Evolutionary conservation across 2,329 filamentous ascomycete genomes (phyloP).

Genomic region (Pseudonectria foliicola): DNA sequence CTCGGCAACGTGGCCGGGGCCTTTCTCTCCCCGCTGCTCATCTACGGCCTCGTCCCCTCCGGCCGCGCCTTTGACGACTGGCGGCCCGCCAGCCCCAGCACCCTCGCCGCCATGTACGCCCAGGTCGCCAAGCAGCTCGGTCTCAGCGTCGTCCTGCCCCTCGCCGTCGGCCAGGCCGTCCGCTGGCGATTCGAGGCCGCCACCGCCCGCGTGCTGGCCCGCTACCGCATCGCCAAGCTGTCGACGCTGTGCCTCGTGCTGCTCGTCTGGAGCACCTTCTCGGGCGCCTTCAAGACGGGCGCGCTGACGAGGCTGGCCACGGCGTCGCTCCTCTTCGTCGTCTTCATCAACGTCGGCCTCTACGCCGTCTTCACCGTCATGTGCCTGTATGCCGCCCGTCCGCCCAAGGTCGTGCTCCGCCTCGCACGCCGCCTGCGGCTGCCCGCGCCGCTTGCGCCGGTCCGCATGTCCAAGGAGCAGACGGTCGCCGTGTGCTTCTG

Average conservation of each 20-base stretch:
- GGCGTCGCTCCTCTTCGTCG: conserved; percentile 57
- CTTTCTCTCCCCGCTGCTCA: conserved; percentile 58
- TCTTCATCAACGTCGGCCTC: conserved; percentile 59
- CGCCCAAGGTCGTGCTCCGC: conserved; percentile 27
- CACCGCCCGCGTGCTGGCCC: conserved; percentile 46
- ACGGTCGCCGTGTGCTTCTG: conserved; percentile 67
- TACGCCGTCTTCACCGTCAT: conserved; percentile 57
- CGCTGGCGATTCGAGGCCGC: conserved; percentile 43
- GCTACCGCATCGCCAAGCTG: conserved; percentile 44
- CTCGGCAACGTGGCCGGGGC: conserved; percentile 63
- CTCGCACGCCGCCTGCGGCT: conserved; percentile 24
- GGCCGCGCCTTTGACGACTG: conserved; percentile 48
- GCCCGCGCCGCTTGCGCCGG: conserved; percentile 35
- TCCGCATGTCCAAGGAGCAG: conserved; percentile 51
- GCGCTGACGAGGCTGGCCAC: conserved; percentile 52
- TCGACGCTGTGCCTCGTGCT: conserved; percentile 41
- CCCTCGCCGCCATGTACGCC: conserved; percentile 55
- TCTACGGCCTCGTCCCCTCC: conserved; percentile 52
- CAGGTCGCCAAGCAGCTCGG: conserved; percentile 63
- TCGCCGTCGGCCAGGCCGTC: conserved; percentile 54
- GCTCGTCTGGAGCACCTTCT: conserved; percentile 57
- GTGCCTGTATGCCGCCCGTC: conserved; percentile 46
- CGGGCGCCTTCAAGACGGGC: conserved; percentile 56
- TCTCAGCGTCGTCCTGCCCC: conserved; percentile 57
- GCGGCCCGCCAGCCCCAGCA: conserved; percentile 43